Conservation (phyloP, 1,284 basidiomycete genomes). For the Fomitopsis schrenkii region DNA sequence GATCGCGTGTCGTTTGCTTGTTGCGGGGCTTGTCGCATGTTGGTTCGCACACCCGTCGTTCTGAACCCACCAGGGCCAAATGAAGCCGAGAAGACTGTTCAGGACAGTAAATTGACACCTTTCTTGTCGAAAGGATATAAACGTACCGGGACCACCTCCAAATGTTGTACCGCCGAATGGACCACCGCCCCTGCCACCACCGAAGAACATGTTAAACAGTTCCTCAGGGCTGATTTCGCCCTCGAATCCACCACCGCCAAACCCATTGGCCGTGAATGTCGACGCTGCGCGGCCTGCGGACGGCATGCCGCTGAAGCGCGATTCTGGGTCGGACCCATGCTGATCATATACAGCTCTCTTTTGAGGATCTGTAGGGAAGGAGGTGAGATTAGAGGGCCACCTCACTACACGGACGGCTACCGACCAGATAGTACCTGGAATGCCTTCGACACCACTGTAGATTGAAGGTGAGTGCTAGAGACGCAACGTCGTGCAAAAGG, state of each 20-base stretch:
- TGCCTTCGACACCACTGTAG: conserved; percentile 93
- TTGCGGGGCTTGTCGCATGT: conserved; percentile 27
- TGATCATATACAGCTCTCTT: conserved; percentile 90
- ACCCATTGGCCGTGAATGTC: conserved; percentile 48
- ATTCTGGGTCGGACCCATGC: conserved; percentile 84
- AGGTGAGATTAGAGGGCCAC: background rate
- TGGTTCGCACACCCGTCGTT: conserved; percentile 49
- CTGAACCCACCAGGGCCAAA: conserved; percentile 81
- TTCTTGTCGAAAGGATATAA: background rate
- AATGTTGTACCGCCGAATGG: conserved; percentile 34
- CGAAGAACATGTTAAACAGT: conserved; percentile 99
- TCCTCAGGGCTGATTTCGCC: conserved; percentile 94
- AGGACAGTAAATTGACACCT: background rate
- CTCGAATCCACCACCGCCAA: conserved; percentile 58
- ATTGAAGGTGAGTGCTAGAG: conserved; percentile 3
- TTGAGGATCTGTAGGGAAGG: conserved; percentile 58
- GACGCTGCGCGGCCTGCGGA: conserved; percentile 44
- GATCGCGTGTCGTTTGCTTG: conserved; percentile 55
- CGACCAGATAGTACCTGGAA: conserved; percentile 89
- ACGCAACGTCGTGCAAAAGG: background rate
- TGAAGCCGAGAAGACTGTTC: conserved; percentile 62
- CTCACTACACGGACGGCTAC: conserved; percentile 5
- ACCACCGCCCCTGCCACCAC: conserved; percentile 51
- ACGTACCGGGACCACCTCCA: conserved; percentile 46
- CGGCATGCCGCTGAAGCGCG: conserved; percentile 67